Evolutionary conservation across 2,329 filamentous ascomycete genomes (phyloP), one percentile per base, ranked within the genome.

Genomic region (Xylaria polymorpha): DNA sequence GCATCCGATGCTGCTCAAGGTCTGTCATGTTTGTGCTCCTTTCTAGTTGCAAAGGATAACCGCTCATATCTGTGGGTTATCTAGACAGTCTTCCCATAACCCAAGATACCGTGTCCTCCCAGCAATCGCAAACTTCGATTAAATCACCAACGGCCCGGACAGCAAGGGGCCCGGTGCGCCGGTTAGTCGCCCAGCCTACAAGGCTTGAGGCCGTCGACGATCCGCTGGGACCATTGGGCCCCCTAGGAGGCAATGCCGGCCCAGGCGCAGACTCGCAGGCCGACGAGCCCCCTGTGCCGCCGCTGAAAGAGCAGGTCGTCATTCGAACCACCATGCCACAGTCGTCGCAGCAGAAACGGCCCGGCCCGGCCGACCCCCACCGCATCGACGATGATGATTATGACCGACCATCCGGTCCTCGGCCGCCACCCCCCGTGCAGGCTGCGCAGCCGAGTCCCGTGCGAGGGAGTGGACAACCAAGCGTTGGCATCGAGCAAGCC

Each of bases 401-500:
- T 70, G 78, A 82, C 74, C 77, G 79, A 74, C 75, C 82, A 35
- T 74, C 83, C 4, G 85, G 88, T 48, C 86, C 91, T 44, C 85
- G 93, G 71, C 86, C 87, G 67, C 93, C 92, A 59, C 89, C 89
- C 41, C 88, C 89, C 1, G 88, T 91, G 10, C 86, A 88, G 71
- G 84, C 86, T 46, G 85, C 88, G 7, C 82, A 84, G 72, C 85
- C 85, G 22, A 87, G 85, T 66, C 81, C 83, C 35, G 78, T 86
- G 39, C 82, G 83, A 75, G 85, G 80, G 79, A 86, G 82, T 77
- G 88, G 79, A 73, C 89, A 84, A 77, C 94, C 94, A 20, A 97
- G 94, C 78, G 89, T 98, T 73, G 97, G 92, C 80, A 85, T 98
- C 65, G 95, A 98, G 81, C 93, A 97, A 83, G 96, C 96, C 56